Evolutionary conservation across 768 basidiomycete genomes (phyloP).

Genomic region (Lentinula sp.): DNA sequence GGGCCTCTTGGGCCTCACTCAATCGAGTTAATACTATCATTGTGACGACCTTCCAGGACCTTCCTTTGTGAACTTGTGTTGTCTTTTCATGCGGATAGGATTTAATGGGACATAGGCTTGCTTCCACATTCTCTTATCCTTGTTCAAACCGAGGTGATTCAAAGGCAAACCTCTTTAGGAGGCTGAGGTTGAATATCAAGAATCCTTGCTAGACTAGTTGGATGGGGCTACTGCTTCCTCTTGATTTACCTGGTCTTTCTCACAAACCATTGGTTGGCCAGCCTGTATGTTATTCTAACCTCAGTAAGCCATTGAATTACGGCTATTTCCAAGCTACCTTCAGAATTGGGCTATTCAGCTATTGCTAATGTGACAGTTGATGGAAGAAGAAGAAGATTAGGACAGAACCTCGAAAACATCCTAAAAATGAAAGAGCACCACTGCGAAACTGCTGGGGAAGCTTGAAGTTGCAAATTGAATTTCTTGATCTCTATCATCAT

Average conservation of each 20-base stretch:
- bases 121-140: conserved; percentile 69
- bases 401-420: conserved; percentile 55
- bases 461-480: conserved; percentile 10
- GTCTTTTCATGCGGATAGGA: conserved; percentile 30
- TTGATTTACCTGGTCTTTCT: conserved; percentile 57
- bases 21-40: conserved; percentile 40
- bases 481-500: conserved; percentile 33
- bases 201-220: conserved; percentile 25
- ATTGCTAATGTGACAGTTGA: conserved; percentile 39
- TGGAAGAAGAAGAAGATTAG: conserved; percentile 52
- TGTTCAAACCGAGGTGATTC: conserved; percentile 59
- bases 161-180: conserved; percentile 29
- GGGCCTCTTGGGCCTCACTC: conserved; percentile 72
- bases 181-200: conserved; percentile 15
- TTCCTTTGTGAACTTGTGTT: neutral
- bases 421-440: conserved; percentile 44
- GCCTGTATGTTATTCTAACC: neutral
- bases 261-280: conserved; percentile 24
- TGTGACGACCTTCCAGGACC: too few species aligned
- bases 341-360: conserved; percentile 70
- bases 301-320: neutral
- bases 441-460: too few species aligned
- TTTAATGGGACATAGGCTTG: conserved; percentile 71
- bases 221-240: conserved; percentile 66
- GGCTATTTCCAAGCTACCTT: neutral